Evolutionary conservation across 2,329 filamentous ascomycete species (phyloP).

Genomic region (Ceratocystis destructans): DNA sequence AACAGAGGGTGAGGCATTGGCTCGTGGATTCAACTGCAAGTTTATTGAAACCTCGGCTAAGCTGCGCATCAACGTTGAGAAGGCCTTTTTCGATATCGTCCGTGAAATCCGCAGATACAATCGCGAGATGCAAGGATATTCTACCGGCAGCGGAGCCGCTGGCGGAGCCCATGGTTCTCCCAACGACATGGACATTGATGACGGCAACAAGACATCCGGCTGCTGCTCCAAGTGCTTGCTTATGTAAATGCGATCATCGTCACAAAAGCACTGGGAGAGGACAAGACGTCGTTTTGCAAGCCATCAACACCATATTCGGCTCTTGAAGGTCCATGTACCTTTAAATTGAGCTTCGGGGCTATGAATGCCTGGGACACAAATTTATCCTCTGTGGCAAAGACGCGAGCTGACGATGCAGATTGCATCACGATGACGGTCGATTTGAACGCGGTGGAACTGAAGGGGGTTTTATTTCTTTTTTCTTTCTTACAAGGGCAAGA

Average conservation of each 20-base stretch:
- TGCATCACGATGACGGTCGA: neutral
- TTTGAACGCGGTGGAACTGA: neutral
- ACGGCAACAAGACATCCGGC: slow-evolving; percentile 52
- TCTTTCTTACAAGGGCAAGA: neutral
- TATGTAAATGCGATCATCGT: slow-evolving; percentile 48
- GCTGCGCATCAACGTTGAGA: slow-evolving; percentile 94
- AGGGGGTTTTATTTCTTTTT: neutral
- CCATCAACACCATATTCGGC: neutral
- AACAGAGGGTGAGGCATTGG: slow-evolving; percentile 78
- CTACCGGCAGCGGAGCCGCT: slow-evolving; percentile 52
- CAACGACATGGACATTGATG: slow-evolving; percentile 68
- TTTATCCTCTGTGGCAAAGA: neutral
- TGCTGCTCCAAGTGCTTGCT: slow-evolving; percentile 80
- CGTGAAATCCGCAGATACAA: slow-evolving; percentile 97
- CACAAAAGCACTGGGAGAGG: neutral
- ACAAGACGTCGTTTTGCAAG: neutral
- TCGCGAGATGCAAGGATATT: slow-evolving; percentile 89
- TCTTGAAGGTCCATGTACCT: too few relatives aligned
- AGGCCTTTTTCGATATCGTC: slow-evolving; percentile 96
- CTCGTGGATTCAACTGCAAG: slow-evolving; percentile 81
- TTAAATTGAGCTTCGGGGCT: too few relatives aligned
- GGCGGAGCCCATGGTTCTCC: slow-evolving; percentile 47
- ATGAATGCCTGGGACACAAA: too few relatives aligned
- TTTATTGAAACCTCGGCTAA: slow-evolving; percentile 99
- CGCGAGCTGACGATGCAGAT: neutral